Evolutionary conservation across 441 rosid species (phyloP).

Genomic region (Gossypium laxum): DNA sequence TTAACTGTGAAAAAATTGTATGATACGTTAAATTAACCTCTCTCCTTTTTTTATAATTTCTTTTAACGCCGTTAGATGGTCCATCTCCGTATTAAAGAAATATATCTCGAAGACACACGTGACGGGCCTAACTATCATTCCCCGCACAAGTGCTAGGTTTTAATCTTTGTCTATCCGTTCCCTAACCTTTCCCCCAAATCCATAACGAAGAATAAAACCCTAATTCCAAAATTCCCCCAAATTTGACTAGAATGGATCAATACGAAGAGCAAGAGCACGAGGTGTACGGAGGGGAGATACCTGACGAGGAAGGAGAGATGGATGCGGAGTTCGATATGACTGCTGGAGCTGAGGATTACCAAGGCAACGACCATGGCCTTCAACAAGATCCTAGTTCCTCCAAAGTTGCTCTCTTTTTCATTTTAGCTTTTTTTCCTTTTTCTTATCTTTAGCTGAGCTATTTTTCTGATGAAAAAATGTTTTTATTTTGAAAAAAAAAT

Average conservation of each 20-base stretch:
- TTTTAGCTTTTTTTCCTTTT: not conserved
- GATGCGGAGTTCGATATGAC: constrained; percentile 45
- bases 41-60: too few relatives aligned
- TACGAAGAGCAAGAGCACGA: constrained; percentile 63
- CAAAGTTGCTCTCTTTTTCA: constrained; percentile 28
- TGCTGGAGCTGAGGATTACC: constrained; percentile 30
- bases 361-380: constrained; percentile 29
- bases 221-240: constrained; percentile 2
- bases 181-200: not conserved
- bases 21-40: too few relatives aligned
- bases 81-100: not conserved
- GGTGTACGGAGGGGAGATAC: constrained; percentile 68
- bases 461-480: not conserved
- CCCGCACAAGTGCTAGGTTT: not conserved
- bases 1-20: too few relatives aligned
- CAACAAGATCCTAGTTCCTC: constrained; percentile 36
- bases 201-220: constrained; percentile 18
- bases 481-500: too few relatives aligned
- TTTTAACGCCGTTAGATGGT: too few relatives aligned
- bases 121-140: not conserved
- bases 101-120: not conserved
- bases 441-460: not conserved
- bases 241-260: constrained; percentile 33
- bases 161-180: not conserved
- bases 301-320: constrained; percentile 49